Conservation (phyloP, 441 rosid species). For the Melastoma candidum region DNA sequence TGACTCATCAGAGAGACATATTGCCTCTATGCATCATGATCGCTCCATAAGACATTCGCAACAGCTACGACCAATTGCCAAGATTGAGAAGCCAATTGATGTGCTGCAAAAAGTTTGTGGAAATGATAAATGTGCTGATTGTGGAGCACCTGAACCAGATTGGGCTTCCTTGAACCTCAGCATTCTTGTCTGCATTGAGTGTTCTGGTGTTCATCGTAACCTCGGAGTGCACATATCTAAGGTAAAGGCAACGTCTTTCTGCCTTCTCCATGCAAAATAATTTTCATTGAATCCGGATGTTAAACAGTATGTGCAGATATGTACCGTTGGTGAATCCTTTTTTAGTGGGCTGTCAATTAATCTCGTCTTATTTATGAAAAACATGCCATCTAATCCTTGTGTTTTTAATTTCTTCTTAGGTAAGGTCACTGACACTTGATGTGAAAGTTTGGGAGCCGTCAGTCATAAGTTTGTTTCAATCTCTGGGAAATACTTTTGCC, state of each 20-base stretch:
- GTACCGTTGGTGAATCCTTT: no score
- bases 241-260: slow-evolving; percentile 31
- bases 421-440: slow-evolving; percentile 96
- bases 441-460: slow-evolving; percentile 99
- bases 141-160: slow-evolving; percentile 98
- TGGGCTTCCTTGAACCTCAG: slow-evolving; percentile 99
- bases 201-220: slow-evolving; percentile 99
- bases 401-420: slow-evolving; percentile 31
- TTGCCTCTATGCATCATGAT: slow-evolving; percentile 48
- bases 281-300: not conserved
- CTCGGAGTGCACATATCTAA: slow-evolving; percentile 98
- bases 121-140: slow-evolving; percentile 98
- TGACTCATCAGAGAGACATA: slow-evolving; percentile 71
- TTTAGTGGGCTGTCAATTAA: no score
- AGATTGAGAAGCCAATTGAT: slow-evolving; percentile 92
- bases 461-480: slow-evolving; percentile 89
- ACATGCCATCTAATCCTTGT: no score
- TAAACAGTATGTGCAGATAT: no score
- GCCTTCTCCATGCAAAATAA: not conserved
- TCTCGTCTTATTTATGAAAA: no score
- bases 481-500: slow-evolving; percentile 86
- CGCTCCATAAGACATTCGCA: slow-evolving; percentile 65
- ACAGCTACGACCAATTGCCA: slow-evolving; percentile 53
- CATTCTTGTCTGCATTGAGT: slow-evolving; percentile 95
- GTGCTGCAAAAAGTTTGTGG: slow-evolving; percentile 76